Evolutionary conservation across 78 protist genomes (phyloP), one percentile per base, ranked within the genome.

Genomic region (Tieghemostelium lacteum): DNA sequence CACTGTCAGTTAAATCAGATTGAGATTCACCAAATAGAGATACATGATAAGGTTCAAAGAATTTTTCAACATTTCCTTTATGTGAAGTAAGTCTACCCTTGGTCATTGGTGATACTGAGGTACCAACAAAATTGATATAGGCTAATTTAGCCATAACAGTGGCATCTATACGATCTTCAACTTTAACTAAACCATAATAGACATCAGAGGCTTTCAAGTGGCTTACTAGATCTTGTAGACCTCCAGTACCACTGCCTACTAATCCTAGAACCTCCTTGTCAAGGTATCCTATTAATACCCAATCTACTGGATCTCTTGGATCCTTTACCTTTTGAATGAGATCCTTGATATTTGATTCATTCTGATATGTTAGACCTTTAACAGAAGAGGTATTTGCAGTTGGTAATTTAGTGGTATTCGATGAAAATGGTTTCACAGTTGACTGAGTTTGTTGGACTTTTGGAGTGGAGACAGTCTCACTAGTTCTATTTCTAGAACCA

Each of bases 401-500:
- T 36, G 92, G 92, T 26, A 63, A 10, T 10, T 58, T 69, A 7
- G 45, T 57, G 0, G 57, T 54, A 19, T 50, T 19, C 14, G 52
- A 34, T 17, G 49, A 4, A 3, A 67, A 2, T 20, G 40, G 0
- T 34, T 65, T 49, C 7, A 8, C 4, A 14, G 67, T 2, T 28
- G 58, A n/a, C 1, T 16, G 10, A 1, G 31, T 42, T 6, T 3
- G 14, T 24, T 7, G 22, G 17, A 4, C 19, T 22, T 20, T 29
- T 7, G 57, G 28, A 3, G 62, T 5, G 6, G 40, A 5, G 36
- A 3, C 16, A 29, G 17, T 37, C 1, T 85, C 92, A 40, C 92
- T 74, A 57, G 69, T 69, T 85, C 92, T 73, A 49, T 85, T 64
- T 50, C 92, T 42, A n/a, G 73, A 58, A 12, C 92, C 92, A n/a